Evolutionary conservation across 2,329 filamentous ascomycete genomes (phyloP).

Genomic region (Myriosclerotinia curreyana): DNA sequence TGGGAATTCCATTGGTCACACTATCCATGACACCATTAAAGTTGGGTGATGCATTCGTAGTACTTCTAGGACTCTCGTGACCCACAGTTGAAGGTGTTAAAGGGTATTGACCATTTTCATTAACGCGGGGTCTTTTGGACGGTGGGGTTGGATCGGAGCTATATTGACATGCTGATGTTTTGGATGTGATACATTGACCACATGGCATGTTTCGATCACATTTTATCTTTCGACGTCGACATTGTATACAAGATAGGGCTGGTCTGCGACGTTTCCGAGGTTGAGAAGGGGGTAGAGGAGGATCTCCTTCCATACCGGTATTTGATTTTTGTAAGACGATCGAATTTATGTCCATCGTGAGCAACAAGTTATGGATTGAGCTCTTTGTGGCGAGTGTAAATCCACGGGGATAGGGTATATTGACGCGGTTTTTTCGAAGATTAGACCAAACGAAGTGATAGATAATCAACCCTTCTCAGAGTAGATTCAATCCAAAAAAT

Average conservation of each 20-base stretch:
- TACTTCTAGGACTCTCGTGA: conserved; percentile 5
- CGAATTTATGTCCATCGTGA: conserved; percentile 19
- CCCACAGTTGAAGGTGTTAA: conserved; percentile 3
- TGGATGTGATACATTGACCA: conserved; percentile 20
- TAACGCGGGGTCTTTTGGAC: conserved; percentile 4
- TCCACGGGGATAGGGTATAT: neutral
- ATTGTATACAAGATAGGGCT: conserved; percentile 45
- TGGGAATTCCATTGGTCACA: neutral
- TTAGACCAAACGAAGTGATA: neutral
- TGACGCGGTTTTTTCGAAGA: neutral
- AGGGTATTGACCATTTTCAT: conserved; percentile 12
- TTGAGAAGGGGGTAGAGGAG: conserved; percentile 13
- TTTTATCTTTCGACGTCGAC: conserved; percentile 37
- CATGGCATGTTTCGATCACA: conserved; percentile 23
- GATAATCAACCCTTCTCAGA: neutral
- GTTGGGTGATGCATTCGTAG: neutral
- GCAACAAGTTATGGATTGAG: neutral
- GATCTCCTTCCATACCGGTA: neutral
- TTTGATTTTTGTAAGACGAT: conserved; percentile 15
- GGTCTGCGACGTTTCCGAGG: conserved; percentile 35
- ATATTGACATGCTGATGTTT: conserved; percentile 17
- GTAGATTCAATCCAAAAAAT: neutral
- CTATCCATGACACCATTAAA: neutral
- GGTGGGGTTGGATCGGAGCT: conserved; percentile 11
- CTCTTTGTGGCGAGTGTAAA: neutral